Evolutionary conservation across 805 yeast genomes (phyloP), one percentile per base, ranked within the genome.

Genomic region (Candida oleophila): DNA sequence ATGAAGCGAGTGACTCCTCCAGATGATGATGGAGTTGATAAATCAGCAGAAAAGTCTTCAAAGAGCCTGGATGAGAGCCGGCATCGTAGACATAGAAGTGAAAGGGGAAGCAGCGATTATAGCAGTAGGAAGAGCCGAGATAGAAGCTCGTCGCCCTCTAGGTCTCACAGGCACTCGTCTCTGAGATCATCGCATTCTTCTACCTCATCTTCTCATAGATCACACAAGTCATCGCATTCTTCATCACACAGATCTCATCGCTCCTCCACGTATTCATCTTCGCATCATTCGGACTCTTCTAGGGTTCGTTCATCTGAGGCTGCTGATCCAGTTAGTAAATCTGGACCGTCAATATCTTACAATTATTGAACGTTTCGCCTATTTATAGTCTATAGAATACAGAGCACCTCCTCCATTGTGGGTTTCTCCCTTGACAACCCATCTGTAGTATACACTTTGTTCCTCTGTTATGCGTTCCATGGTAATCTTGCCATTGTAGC

Each of bases 391-490:
- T 16, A 57, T 50, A 15, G 38, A 38, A 46, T 50, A 57, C 11
- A 44, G 33, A 2, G 22, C 11, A 4, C 66, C 22, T 22, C 66
- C 36, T 52, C 37, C 15, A 43, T 63, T 62, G 48, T 61, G 59
- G 4, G 38, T 40, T n/a, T 36, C 47, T 2, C 46, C 61, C 11
- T 51, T 44, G 25, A 58, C 56, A 15, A 28, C 41, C 66, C 69
- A 67, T 43, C 50, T 55, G 48, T 66, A 66, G 59, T 58, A 56
- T 1, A 66, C 61, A 7, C 44, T 43, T 1, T 37, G 16, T 2
- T 15, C 25, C 22, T 38, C 43, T 12, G 28, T 25, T 25, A 34
- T 51, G 35, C 60, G 47, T 12, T 44, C 46, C n/a, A 51, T 41
- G 9, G 38, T 32, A 25, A 65, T 45, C 28, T 35, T 44, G 3